Percentiles rank a stretch among this genome's conserved stretches.
These are phyloP conservation scores for Kodamaea derodonti DNA, from an alignment of 1,139 yeast genomes.

Conservation along the genomic window DNA sequence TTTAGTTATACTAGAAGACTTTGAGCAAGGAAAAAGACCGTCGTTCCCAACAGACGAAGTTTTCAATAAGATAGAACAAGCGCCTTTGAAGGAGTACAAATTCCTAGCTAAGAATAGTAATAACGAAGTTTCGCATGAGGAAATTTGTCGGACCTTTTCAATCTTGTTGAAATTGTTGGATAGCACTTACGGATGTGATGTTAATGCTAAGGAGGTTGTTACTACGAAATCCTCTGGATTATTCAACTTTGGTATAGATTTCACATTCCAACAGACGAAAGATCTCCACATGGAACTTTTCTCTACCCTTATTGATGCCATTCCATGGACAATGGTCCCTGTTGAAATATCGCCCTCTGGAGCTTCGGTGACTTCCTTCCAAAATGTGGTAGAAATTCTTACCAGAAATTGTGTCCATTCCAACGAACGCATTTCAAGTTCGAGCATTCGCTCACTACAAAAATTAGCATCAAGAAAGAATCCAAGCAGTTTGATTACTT, in stretches of 20 bases:
- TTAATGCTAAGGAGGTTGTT: conserved; percentile 19
- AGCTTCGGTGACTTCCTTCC: conserved; percentile 50
- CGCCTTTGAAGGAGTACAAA: conserved; percentile 20
- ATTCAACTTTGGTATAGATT: conserved; percentile 50
- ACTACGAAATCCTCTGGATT: conserved; percentile 23
- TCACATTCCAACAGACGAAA: conserved; percentile 28
- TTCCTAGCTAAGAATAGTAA: conserved; percentile 42
- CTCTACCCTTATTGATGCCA: conserved; percentile 62
- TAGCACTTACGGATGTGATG: conserved; percentile 50
- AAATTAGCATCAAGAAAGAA: conserved; percentile 65
- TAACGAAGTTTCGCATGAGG: conserved; percentile 64
- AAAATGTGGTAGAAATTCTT: conserved; percentile 66
- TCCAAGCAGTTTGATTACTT: conserved; percentile 67
- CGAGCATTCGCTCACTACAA: conserved; percentile 62
- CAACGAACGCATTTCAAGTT: conserved; percentile 55
- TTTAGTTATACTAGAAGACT: conserved; percentile 62
- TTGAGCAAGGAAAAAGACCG: conserved; percentile 56
- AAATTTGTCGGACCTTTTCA: conserved; percentile 63
- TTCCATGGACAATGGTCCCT: conserved; percentile 62
- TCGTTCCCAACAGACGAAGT: conserved; percentile 69
- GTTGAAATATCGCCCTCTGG: conserved; percentile 31
- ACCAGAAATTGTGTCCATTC: conserved; percentile 74
- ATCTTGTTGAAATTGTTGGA: conserved; percentile 59
- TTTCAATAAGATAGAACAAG: conserved; percentile 17
- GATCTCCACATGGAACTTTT: conserved; percentile 56